Base-by-base conservation (phyloP, 2,329 filamentous ascomycete species). In the Talaromyces sp. region DNA sequence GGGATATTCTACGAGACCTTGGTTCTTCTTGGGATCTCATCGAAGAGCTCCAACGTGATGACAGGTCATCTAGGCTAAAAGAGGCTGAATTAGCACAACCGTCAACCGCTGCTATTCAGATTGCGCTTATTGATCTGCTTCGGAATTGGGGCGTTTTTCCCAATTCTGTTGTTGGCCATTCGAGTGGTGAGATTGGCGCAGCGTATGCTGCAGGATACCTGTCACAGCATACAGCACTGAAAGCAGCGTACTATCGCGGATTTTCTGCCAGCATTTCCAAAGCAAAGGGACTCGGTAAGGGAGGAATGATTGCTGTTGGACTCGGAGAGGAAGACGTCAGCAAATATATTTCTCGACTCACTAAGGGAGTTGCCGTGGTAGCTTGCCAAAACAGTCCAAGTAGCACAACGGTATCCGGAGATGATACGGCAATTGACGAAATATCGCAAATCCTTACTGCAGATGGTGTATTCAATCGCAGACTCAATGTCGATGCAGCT, bases 311-410 rank as follows among this genome's bases (percentile, higher is more conserved):
- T 51, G 72, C 75, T 13, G 68, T 72, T 49, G 74, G 72, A 0
- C 66, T 67, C 8, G 47, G 71, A 13, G 53, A 64, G 31, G 69
- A 65, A 53, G 68, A 65, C 15, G 70, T 68, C 58, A 54, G 66
- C 8, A 68, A 69, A 31, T 60, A 53, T 45, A 45, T 63, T 59
- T 40, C 59, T 22, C 54, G 61, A 15, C 58, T 69, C 11, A 75
- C 69, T 38, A 70, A 72, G 61, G 17, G 68, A 10, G 59, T 69
- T 34, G 68, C 74, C 2, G 71, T 70, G 29, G 71, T 79, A 17
- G 80, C 76, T 1, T 79, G 78, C 43, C 69, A 76, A 38, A 81
- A 81, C 68, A 76, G 73, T 10, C 75, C 74, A 0, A 65, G 65
- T 3, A 79, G 73, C 45, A 70, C 77, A 0, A 80, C 78, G 0